phyloP scores from a whole-genome alignment of 495 filamentous ascomycete species.

The Aspergillus leporis region DNA sequence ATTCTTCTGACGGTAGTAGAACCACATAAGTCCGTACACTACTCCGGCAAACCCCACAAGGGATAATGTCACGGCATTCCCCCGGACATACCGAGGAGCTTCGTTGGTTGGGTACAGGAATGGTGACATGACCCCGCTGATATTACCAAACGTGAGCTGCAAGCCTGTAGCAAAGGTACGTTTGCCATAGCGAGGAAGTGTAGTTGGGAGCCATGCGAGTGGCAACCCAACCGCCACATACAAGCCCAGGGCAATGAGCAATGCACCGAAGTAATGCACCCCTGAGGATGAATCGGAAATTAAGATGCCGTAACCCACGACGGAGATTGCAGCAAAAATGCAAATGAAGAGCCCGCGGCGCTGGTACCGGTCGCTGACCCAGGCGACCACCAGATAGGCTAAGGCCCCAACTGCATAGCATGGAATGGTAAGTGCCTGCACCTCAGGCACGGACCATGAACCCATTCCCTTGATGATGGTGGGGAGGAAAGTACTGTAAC shows the following conservation, averaged over 20 bases:
- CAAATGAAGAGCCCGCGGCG: conserved; percentile 61
- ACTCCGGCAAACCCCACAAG: conserved; percentile 40
- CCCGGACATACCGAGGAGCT: conserved; percentile 41
- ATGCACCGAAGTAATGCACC: conserved; percentile 72
- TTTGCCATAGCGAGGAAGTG: conserved; percentile 68
- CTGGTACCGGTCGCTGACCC: conserved; percentile 60
- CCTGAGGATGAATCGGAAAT: conserved; percentile 57
- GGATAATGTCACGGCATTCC: conserved; percentile 50
- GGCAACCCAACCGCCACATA: conserved; percentile 72
- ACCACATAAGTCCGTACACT: conserved; percentile 55
- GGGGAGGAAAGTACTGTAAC: conserved; percentile 74
- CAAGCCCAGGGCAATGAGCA: conserved; percentile 68
- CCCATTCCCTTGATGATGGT: conserved; percentile 74
- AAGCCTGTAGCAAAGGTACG: conserved; percentile 68
- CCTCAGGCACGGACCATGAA: conserved; percentile 57
- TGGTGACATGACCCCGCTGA: conserved; percentile 66
- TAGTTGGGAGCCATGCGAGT: conserved; percentile 64
- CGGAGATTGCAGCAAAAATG: conserved; percentile 55
- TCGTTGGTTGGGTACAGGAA: conserved; percentile 51
- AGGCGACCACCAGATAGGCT: conserved; percentile 62
- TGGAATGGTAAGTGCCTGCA: conserved; percentile 77
- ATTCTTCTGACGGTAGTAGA: conserved; percentile 56
- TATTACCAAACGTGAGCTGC: conserved; percentile 67
- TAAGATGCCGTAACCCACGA: conserved; percentile 70
- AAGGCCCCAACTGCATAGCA: conserved; percentile 71